Conservation (phyloP, 2,329 filamentous ascomycete genomes). For the Ophiostoma quercus region DNA sequence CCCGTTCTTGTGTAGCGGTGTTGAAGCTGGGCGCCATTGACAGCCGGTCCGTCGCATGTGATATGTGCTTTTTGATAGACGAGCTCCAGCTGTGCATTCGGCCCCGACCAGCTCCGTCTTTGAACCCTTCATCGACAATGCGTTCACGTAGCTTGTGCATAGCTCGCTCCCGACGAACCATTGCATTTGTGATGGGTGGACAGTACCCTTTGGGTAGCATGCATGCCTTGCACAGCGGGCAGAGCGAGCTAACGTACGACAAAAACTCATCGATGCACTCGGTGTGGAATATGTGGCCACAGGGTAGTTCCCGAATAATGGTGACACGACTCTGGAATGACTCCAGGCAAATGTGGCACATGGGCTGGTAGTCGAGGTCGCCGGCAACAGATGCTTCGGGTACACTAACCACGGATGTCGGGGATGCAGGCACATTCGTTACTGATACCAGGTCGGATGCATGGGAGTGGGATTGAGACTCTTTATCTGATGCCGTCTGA, state of each 20-base stretch:
- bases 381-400: conserved; percentile 11
- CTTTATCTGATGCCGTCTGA: conserved; percentile 14
- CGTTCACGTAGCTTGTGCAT: conserved; percentile 56
- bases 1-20: conserved; percentile 7
- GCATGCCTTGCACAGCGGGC: conserved; percentile 82
- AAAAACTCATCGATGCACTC: conserved; percentile 88
- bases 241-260: conserved; percentile 72
- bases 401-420: neutral
- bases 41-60: conserved; percentile 19
- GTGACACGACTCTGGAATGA: conserved; percentile 66
- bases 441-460: neutral
- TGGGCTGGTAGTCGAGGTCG: conserved; percentile 60
- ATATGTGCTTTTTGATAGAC: conserved; percentile 28
- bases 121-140: conserved; percentile 40
- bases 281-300: conserved; percentile 88
- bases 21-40: conserved; percentile 11
- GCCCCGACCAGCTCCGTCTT: neutral
- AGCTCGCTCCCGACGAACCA: conserved; percentile 76
- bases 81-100: conserved; percentile 27
- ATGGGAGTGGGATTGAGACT: conserved; percentile 12
- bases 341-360: conserved; percentile 85
- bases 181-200: conserved; percentile 71
- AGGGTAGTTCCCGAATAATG: conserved; percentile 78
- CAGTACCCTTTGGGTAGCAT: conserved; percentile 66
- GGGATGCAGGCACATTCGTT: neutral